These are phyloP conservation scores for Torulaspora franciscae DNA, from an alignment of 805 yeast genomes.

Conservation along the genomic window DNA sequence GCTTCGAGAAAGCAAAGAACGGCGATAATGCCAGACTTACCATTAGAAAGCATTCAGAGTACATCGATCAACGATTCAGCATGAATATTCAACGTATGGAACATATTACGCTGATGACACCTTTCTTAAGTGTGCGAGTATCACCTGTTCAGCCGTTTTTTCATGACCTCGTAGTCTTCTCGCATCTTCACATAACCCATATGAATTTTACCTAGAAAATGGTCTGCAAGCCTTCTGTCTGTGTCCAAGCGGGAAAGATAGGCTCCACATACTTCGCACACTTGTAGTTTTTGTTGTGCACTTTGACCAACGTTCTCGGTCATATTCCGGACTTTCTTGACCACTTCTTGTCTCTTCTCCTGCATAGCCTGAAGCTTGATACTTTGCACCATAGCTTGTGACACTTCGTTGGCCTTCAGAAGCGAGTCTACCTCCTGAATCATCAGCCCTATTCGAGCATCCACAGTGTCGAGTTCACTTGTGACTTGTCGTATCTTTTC, in stretches of 20 bases:
- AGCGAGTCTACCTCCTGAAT: conserved; percentile 59
- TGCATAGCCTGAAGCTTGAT: conserved; percentile 43
- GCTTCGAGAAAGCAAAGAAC: not conserved
- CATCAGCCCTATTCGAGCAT: conserved; percentile 59
- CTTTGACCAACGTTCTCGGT: conserved; percentile 76
- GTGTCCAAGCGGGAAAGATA: conserved; percentile 79
- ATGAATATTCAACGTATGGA: not conserved
- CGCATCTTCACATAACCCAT: conserved; percentile 77
- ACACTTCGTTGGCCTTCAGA: conserved; percentile 45
- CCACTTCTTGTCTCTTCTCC: conserved; percentile 47
- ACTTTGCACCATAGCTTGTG: conserved; percentile 48
- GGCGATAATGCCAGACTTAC: not conserved
- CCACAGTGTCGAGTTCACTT: conserved; percentile 55
- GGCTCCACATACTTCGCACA: conserved; percentile 87
- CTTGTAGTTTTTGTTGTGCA: conserved; percentile 86
- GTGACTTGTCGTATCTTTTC: conserved; percentile 52
- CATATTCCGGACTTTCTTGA: conserved; percentile 52
- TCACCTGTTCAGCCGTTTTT: conserved; percentile 11
- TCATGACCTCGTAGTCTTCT: conserved; percentile 35
- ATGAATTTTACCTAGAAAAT: conserved; percentile 83
- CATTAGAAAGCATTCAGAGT: too few relatives aligned
- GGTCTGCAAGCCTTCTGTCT: conserved; percentile 84
- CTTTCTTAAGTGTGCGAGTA: not conserved
- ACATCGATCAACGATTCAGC: not conserved
- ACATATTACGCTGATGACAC: too few relatives aligned